Conservation (phyloP, 2,329 filamentous ascomycete species). For the Alternaria dauci region DNA sequence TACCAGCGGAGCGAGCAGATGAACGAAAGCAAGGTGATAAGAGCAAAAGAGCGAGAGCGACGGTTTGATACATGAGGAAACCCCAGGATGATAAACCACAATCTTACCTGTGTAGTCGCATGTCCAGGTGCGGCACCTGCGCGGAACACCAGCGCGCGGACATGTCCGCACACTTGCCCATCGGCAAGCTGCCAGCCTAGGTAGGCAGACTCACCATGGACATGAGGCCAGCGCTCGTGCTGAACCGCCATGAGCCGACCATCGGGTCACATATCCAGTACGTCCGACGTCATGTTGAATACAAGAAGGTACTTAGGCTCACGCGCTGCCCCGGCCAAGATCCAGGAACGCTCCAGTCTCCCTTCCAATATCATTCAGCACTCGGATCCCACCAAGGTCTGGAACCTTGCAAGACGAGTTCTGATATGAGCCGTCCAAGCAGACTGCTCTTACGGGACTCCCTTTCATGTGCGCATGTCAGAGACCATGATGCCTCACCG, state of each 20-base stretch:
- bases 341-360: background rate
- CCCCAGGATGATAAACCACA: background rate
- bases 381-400: background rate
- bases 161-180: background rate
- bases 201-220: background rate
- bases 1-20: background rate
- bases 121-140: background rate
- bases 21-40: background rate
- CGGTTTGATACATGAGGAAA: background rate
- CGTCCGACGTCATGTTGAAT: background rate
- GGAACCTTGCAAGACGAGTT: background rate
- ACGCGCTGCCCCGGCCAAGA: background rate
- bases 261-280: background rate
- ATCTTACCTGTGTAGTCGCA: background rate
- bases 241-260: background rate
- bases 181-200: background rate
- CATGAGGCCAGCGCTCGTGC: background rate
- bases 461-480: background rate
- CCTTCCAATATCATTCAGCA: conserved; percentile 1
- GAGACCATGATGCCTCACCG: background rate
- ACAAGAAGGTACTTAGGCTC: background rate
- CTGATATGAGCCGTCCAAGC: background rate
- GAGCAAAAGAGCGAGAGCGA: background rate
- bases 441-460: background rate
- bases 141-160: conserved; percentile 2